Evolutionary conservation across 2,329 filamentous ascomycete genomes (phyloP), one percentile per base, ranked within the genome.

Genomic region (Fusarium brachygibbosum): DNA sequence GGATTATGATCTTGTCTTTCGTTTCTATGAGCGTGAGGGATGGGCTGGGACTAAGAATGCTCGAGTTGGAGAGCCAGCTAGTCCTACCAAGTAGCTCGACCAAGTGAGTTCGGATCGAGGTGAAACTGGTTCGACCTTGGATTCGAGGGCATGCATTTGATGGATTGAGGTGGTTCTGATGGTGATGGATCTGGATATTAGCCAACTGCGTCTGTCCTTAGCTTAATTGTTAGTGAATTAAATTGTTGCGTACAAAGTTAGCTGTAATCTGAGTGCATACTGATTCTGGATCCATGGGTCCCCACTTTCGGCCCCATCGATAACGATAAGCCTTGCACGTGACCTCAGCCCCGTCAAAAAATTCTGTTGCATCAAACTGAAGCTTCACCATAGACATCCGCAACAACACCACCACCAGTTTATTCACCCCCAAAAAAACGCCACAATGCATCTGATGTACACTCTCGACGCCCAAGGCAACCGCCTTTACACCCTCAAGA

Each of bases 1-100:
- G 77, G 96, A 97, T 54, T 99, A 99, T 77, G 94, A 98, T 79
- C 85, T 99, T 37, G 91, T 99, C 45, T 99, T 99, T 83, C 89
- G 95, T 62, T 98, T 97, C 85, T 99, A 97, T 77, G 94, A 98
- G 83, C 89, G 93, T 63, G 89, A 97, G 71, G 95, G 92, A 75
- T 98, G 88, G 87, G 78, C 81, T 48, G 86, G 86, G 13, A 82
- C 83, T 13, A 85, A 84, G 66, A 79, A 78, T 25, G 84, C 86
- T 11, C 80, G 86, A 31, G 84, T 89, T 46, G 87, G 87, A 17
- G 87, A 89, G 78, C 80, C 83, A 9, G 5, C 37, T 6, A 69
- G 66, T 37, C 66, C 66, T 37, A 58, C 66, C 56, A 73, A 82
- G 63, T 81, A 12, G 23, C 23, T 25, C 23, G n/a, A n/a, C n/a